A percentile compares a stretch with the other conserved stretches of the same genome.
These are phyloP conservation scores for Agaricus sinodeliciosus DNA, from an alignment of 768 basidiomycete genomes.

Conservation along the genomic window DNA sequence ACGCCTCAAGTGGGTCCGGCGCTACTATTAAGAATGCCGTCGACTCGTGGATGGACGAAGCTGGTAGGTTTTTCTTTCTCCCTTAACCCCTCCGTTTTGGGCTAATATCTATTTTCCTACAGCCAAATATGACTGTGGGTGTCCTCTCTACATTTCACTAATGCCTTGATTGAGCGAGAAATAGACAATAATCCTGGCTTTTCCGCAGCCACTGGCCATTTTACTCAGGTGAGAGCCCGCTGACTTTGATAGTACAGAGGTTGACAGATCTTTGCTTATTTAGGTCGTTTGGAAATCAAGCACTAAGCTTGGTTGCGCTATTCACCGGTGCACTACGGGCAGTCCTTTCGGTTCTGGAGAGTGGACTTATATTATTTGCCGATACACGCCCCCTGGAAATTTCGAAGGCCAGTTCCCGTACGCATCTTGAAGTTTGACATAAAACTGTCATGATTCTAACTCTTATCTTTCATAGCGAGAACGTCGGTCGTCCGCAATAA, in stretches of 20 bases:
- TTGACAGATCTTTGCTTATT: slow-evolving; percentile 15
- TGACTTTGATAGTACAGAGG: not conserved
- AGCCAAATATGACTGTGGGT: slow-evolving; percentile 20
- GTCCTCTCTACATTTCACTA: not conserved
- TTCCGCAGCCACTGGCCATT: slow-evolving; percentile 21
- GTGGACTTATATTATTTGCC: slow-evolving; percentile 22
- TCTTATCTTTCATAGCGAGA: slow-evolving; percentile 7
- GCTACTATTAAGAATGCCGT: slow-evolving; percentile 16
- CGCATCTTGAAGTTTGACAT: not conserved
- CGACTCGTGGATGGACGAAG: slow-evolving; percentile 22
- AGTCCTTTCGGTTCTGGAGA: slow-evolving; percentile 17
- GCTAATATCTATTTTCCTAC: not conserved
- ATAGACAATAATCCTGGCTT: slow-evolving; percentile 23
- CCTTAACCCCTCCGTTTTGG: not conserved
- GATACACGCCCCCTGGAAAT: slow-evolving; percentile 24
- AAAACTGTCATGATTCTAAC: not conserved
- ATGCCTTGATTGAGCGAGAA: not conserved
- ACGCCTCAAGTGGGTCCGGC: slow-evolving; percentile 14
- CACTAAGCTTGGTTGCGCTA: slow-evolving; percentile 42
- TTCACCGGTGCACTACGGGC: slow-evolving; percentile 27
- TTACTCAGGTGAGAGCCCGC: slow-evolving; percentile 20
- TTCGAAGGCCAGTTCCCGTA: slow-evolving; percentile 19
- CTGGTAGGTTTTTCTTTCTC: slow-evolving; percentile 16
- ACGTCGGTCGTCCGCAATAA: slow-evolving; percentile 12
- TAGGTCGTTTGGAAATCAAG: slow-evolving; percentile 48